These are phyloP conservation scores for Helichrysum umbraculigerum DNA, from an alignment of 129 eudicot species.

Conservation along the genomic window DNA sequence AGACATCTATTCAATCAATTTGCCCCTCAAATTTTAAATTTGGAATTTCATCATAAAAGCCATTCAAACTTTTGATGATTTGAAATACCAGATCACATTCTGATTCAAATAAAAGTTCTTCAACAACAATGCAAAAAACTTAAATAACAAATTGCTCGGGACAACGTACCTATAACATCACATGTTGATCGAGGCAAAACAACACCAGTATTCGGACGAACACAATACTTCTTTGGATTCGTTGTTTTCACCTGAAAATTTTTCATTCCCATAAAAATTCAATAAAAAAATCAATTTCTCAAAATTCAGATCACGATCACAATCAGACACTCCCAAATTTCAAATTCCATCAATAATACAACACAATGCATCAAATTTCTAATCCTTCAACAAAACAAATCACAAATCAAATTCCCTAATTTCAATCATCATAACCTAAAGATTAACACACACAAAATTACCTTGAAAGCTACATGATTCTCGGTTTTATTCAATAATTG, in stretches of 20 bases:
- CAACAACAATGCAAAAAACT: background rate
- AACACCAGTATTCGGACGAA: conserved; percentile 91
- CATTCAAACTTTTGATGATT: background rate
- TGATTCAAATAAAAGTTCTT: background rate
- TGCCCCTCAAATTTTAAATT: background rate
- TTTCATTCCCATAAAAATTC: background rate
- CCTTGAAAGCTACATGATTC: conserved; percentile 91
- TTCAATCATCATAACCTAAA: conserved; percentile 12
- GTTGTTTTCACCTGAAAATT: conserved; percentile 78
- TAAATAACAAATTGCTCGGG: background rate
- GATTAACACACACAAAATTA: conserved; percentile 20
- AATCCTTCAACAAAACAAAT: background rate
- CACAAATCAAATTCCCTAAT: conserved; percentile 8
- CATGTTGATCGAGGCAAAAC: conserved; percentile 77
- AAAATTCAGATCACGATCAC: background rate
- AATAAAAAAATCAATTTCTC: background rate
- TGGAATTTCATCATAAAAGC: background rate
- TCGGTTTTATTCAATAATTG: conserved; percentile 76
- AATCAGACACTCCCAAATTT: background rate
- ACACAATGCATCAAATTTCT: conserved; percentile 66
- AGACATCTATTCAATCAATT: background rate
- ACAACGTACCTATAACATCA: conserved; percentile 65
- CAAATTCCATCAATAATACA: conserved; percentile 5
- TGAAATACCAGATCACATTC: background rate
- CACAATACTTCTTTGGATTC: conserved; percentile 95